Evolutionary conservation across 1,284 basidiomycete species (phyloP), one percentile per base, ranked within the genome.

Genomic region (Macrocystidia cucumis): DNA sequence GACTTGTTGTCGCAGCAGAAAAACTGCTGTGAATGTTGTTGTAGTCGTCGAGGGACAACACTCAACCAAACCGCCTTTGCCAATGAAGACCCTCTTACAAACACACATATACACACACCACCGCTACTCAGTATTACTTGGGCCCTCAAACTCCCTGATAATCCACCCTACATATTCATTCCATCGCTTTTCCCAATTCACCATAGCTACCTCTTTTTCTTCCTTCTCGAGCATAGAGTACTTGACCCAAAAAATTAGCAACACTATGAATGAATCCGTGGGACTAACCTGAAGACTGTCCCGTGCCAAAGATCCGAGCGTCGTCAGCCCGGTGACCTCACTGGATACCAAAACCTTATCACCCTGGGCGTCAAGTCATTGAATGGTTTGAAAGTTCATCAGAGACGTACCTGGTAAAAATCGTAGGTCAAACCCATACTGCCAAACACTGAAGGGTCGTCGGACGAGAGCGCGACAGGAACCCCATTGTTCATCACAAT

Each of bases 371-470:
- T 35, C 18, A 23, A 29, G 5, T 13, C 8, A 2, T 11, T 3
- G 12, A 14, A 9, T 12, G 16, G 20, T 22, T 29, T 13, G 25
- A 13, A 27, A 18, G n/a, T 7, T 3, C n/a, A 25, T 18, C n/a
- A 38, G n/a, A 11, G 17, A 11, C 43, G 36, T 43, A 71, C 78
- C 62, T 84, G 80, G 56, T 69, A 84, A 51, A 73, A 84, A 52
- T 84, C 81, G 48, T 70, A 85, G 0, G 79, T 77, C 8, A 84
- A 60, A 0, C 81, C 81, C 72, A 79, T 78, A 46, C 82, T 83
- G 14, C 81, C 79, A 49, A 88, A 87, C n/a, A 78, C 65, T 1
- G 75, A 63, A 3, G 84, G 81, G 46, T 88, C 84, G 48, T 88
- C 84, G 3, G 78, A 83, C 47, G 67, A 74, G 2, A 88, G 62